Evolutionary conservation across 495 filamentous ascomycete species (phyloP).

Genomic region (Choiromyces venosus): DNA sequence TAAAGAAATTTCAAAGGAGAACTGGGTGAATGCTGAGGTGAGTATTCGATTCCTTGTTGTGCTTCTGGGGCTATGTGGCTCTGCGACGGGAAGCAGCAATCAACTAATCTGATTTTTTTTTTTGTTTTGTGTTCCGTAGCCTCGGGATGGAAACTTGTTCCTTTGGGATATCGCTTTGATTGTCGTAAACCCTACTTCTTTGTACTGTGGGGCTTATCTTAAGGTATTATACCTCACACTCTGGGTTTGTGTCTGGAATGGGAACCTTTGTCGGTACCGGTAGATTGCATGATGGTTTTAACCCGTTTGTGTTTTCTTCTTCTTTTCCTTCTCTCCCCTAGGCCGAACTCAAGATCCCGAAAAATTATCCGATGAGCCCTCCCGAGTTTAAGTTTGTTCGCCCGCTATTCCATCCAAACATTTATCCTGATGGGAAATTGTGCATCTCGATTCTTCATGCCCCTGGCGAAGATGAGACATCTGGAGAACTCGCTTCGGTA

Average conservation of each 20-base stretch:
- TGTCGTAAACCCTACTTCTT: constrained; percentile 82
- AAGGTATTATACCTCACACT: constrained; percentile 48
- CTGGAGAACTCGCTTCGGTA: constrained; percentile 70
- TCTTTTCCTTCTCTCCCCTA: constrained; percentile 20
- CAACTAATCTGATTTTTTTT: background rate
- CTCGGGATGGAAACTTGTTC: constrained; percentile 71
- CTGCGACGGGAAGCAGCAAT: background rate
- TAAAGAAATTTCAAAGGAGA: constrained; percentile 74
- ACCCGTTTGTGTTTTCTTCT: constrained; percentile 4
- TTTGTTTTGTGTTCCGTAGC: constrained; percentile 37
- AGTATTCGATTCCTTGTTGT: constrained; percentile 31
- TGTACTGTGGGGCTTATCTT: constrained; percentile 91
- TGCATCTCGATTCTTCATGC: constrained; percentile 96
- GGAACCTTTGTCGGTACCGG: constrained; percentile 15
- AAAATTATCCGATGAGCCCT: constrained; percentile 87
- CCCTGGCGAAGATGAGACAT: constrained; percentile 85
- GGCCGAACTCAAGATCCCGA: constrained; percentile 78
- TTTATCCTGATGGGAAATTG: constrained; percentile 81
- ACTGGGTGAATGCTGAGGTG: constrained; percentile 88
- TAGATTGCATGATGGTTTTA: constrained; percentile 2
- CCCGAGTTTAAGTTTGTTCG: constrained; percentile 83
- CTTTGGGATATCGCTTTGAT: constrained; percentile 83
- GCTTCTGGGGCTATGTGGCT: background rate
- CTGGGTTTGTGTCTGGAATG: background rate
- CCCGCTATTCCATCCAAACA: constrained; percentile 85